phyloP scores from a whole-genome alignment of 2,329 filamentous ascomycete species.

The Fusarium protoensiforme region DNA sequence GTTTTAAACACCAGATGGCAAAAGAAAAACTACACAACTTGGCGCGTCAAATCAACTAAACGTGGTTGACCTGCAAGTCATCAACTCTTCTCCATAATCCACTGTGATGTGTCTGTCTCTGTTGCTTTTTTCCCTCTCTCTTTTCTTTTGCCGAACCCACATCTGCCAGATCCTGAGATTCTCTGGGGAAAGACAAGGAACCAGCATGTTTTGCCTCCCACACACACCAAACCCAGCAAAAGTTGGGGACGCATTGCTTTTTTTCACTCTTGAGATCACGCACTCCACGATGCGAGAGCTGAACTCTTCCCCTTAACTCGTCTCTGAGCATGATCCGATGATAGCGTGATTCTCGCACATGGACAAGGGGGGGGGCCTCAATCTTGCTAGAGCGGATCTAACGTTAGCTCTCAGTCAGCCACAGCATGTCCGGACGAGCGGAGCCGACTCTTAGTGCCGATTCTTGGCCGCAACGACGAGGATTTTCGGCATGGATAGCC shows the following conservation, averaged over 20 bases:
- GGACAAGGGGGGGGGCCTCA: neutral
- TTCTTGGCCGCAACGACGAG: neutral
- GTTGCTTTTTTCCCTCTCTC: neutral
- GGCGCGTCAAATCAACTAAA: neutral
- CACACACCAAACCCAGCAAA: neutral
- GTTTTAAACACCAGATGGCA: neutral
- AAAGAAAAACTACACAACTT: neutral
- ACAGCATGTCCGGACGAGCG: slow-evolving; percentile 18
- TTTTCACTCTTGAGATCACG: neutral
- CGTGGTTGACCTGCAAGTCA: neutral
- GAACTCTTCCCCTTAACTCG: neutral
- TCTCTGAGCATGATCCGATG: neutral
- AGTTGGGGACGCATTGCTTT: neutral
- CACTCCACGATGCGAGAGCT: neutral
- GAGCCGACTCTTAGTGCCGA: slow-evolving; percentile 21
- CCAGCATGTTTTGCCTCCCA: neutral
- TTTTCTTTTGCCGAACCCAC: neutral
- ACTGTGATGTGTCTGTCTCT: neutral
- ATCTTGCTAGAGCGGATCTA: neutral
- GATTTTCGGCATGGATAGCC: slow-evolving; percentile 1
- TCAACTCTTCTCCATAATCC: neutral
- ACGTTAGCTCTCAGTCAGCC: slow-evolving; percentile 4
- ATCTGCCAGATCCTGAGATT: neutral
- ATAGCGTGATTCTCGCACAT: neutral
- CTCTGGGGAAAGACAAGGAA: slow-evolving; percentile 3